These are phyloP conservation scores for Neofusicoccum ribis DNA, from an alignment of 2,329 filamentous ascomycete genomes.

Conservation along the genomic window DNA sequence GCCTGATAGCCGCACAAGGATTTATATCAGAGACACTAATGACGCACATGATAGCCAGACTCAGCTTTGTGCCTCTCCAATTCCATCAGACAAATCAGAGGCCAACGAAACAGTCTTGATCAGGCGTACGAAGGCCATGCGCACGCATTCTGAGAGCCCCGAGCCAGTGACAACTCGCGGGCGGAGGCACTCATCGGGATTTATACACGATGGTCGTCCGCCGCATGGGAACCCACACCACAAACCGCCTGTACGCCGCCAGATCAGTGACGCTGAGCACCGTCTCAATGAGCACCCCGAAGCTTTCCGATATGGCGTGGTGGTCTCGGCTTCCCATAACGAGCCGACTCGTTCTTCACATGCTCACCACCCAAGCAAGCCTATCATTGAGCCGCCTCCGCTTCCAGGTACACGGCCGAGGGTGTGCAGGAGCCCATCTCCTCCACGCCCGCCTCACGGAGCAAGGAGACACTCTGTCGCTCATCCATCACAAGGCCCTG, in stretches of 20 bases:
- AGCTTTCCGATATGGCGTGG: slow-evolving; percentile 21
- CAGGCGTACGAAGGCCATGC: not conserved
- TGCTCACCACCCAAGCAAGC: not conserved
- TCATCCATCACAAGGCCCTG: not conserved
- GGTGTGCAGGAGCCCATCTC: slow-evolving; percentile 22
- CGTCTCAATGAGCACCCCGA: slow-evolving; percentile 31
- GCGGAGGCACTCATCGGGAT: not conserved
- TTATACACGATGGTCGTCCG: not conserved
- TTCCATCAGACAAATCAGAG: not conserved
- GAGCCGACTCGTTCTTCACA: not conserved
- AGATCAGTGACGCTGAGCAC: slow-evolving; percentile 25
- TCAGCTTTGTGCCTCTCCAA: no score
- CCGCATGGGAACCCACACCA: not conserved
- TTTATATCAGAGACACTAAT: slow-evolving; percentile 23
- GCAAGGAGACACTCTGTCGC: slow-evolving; percentile 21
- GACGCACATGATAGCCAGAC: slow-evolving; percentile 20
- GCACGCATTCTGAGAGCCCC: not conserved
- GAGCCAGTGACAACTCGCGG: not conserved
- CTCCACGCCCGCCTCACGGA: slow-evolving; percentile 22
- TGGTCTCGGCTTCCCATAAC: not conserved
- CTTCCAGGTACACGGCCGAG: slow-evolving; percentile 15
- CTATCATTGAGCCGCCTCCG: not conserved
- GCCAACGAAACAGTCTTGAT: slow-evolving; percentile 11
- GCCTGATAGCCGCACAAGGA: slow-evolving; percentile 26
- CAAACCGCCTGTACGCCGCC: not conserved